Evolutionary conservation across 768 basidiomycete species (phyloP), one percentile per base, ranked within the genome.

Genomic region (Boletus speciosus): DNA sequence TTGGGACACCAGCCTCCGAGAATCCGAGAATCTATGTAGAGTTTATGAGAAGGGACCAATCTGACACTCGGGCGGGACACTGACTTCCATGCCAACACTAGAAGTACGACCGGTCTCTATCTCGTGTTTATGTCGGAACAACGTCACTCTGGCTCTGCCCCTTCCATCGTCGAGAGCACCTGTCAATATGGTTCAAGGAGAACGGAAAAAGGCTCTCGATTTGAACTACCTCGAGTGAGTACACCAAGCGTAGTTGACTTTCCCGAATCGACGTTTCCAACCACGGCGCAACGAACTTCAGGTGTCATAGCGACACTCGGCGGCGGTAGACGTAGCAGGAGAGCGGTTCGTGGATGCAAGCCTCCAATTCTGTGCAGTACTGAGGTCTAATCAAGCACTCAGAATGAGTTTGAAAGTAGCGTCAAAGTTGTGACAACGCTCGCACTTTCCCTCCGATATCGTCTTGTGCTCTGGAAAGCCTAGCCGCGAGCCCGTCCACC

Each of bases 61-160:
- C n/a, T n/a, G 36, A 39, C 41, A n/a, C 21, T 3, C n/a, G 27
- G 32, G 6, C 12, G 23, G 11, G 10, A 50, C n/a, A 55, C 78
- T 54, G 57, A 93, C 93, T 80, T 99, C 97, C 87, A 97, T 95
- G 21, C 97, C 97, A 40, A 98, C 92, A 56, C 90, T 93, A 23
- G 90, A 93, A 0, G 97, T 99, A 47, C 97, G 77, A 6, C 96
- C 96, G 19, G 89, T 93, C 74, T 98, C 97, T 49, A 98, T 78
- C 71, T 99, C 97, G 65, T 99, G 97, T 68, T 98, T 97, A 68
- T 99, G 97, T 51, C 96, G 79, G 71, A 98, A 98, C 8, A 99
- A 74, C 4, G 86, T 85, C 5, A 98, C 88, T 49, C 96, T 88
- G 1, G 89, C 88, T 47, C 82, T 81, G 1, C 88, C 89, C 68